phyloP scores from a whole-genome alignment of 768 basidiomycete genomes.

The Pholiota conissans region DNA sequence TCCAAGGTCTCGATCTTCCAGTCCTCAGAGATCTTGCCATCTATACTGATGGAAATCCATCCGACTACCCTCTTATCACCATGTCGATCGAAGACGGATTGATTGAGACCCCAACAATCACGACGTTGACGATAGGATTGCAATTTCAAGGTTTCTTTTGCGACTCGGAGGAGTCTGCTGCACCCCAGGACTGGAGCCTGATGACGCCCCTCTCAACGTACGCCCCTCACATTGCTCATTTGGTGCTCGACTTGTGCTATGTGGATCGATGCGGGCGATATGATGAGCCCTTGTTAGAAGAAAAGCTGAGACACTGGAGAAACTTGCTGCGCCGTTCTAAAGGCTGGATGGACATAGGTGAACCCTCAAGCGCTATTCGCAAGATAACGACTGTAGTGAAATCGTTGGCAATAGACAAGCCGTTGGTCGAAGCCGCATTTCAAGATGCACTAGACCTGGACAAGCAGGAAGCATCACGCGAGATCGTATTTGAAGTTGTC shows the following conservation, averaged over 20 bases:
- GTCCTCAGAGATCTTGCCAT: no score
- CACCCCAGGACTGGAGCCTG: no score
- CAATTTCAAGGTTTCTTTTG: no score
- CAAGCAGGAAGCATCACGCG: neutral
- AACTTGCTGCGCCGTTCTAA: neutral
- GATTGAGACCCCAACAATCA: no score
- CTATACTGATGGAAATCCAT: no score
- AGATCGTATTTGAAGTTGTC: neutral
- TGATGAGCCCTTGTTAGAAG: no score
- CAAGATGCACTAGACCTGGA: neutral
- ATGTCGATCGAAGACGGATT: no score
- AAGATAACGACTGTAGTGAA: neutral
- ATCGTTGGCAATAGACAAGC: neutral
- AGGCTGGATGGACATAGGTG: neutral
- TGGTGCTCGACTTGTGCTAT: neutral
- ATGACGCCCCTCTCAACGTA: no score
- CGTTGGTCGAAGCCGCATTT: neutral
- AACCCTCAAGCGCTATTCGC: neutral
- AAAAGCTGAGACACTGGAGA: neutral
- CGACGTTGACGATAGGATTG: no score
- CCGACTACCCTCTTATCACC: no score
- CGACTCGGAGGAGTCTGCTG: no score
- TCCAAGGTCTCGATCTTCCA: no score
- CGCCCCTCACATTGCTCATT: neutral
- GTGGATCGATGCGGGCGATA: neutral